These are phyloP conservation scores for Metarhizium brunneum DNA, from an alignment of 2,329 filamentous ascomycete genomes.

Conservation along the genomic window DNA sequence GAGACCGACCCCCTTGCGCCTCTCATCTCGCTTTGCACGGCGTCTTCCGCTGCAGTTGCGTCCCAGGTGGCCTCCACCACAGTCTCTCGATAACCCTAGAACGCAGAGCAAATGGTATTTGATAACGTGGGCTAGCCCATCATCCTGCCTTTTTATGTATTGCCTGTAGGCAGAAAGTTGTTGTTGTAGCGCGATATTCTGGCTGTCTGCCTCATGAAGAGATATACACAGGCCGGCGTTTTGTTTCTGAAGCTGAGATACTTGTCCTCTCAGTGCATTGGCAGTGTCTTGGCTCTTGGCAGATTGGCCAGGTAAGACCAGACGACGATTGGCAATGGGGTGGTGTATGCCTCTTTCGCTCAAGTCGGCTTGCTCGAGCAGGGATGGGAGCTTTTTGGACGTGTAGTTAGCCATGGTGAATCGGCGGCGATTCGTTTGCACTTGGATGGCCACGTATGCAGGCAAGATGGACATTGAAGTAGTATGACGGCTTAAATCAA, in stretches of 20 bases:
- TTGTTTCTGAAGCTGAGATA: conserved; percentile 1
- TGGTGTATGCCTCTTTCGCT: not conserved
- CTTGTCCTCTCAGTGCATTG: not conserved
- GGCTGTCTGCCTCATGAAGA: not conserved
- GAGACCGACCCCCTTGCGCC: no score
- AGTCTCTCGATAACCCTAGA: conserved; percentile 5
- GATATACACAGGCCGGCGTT: not conserved
- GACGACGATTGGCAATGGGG: not conserved
- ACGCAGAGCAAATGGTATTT: conserved; percentile 3
- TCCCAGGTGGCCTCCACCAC: not conserved
- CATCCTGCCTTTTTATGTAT: conserved; percentile 1
- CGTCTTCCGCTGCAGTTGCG: not conserved
- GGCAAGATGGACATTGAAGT: not conserved
- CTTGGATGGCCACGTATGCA: no score
- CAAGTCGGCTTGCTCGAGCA: not conserved
- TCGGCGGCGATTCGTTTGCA: no score
- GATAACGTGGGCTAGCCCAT: not conserved
- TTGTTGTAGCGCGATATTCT: not conserved
- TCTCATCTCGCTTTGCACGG: not conserved
- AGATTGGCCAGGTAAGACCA: not conserved
- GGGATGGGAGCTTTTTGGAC: not conserved
- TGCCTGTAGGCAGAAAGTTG: not conserved
- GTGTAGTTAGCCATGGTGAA: not conserved
- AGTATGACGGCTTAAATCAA: not conserved
- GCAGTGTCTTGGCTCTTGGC: not conserved